phyloP scores from a whole-genome alignment of 208 protist genomes.

The Acanthamoeba triangularis region DNA sequence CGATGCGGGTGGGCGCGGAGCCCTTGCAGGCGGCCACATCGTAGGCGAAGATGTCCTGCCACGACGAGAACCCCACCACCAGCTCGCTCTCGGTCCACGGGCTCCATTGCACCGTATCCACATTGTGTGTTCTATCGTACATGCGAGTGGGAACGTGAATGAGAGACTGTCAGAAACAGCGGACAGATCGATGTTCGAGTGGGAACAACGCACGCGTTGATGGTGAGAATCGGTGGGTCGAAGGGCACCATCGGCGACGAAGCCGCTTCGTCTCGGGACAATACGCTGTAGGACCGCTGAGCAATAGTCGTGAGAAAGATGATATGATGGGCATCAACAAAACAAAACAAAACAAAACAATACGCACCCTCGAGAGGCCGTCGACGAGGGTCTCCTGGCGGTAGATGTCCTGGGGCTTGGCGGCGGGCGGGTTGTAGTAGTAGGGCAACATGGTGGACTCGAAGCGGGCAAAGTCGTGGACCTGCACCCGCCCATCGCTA shows the following conservation, averaged over 20 bases:
- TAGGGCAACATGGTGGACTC: neutral
- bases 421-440: neutral
- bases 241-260: conserved; percentile 8
- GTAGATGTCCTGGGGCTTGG: neutral
- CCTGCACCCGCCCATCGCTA: conserved; percentile 2
- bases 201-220: neutral
- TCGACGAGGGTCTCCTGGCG: neutral
- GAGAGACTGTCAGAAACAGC: too few species aligned
- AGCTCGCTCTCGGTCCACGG: neutral
- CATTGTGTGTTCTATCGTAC: neutral
- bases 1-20: neutral
- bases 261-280: neutral
- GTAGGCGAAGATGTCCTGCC: conserved; percentile 34
- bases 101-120: conserved; percentile 1
- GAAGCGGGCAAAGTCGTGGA: neutral
- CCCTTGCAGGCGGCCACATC: neutral
- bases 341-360: neutral
- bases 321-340: too few species aligned
- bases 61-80: neutral
- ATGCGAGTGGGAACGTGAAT: neutral
- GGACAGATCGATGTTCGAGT: neutral
- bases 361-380: neutral
- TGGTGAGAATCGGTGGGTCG: neutral
- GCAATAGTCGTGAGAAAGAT: neutral
- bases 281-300: neutral